These are phyloP conservation scores for Pichia sporocuriosa DNA, from an alignment of 805 yeast genomes.

Conservation along the genomic window DNA sequence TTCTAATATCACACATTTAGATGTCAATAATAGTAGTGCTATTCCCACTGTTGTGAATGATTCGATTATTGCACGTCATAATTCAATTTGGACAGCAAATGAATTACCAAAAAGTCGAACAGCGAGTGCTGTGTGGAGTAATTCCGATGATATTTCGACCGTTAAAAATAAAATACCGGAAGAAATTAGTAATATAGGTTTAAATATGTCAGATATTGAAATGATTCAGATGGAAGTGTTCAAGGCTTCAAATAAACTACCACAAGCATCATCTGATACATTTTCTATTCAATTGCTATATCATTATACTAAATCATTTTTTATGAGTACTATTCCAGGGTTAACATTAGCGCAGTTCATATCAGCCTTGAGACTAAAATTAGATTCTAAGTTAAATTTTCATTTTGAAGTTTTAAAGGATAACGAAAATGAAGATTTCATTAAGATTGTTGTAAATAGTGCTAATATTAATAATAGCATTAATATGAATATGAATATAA, in stretches of 20 bases:
- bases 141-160: background rate
- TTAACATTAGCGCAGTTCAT: conserved; percentile 18
- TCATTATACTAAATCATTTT: conserved; percentile 30
- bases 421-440: conserved; percentile 38
- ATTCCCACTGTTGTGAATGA: background rate
- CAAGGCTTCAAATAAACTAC: conserved; percentile 34
- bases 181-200: background rate
- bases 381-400: conserved; percentile 23
- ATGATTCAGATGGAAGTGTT: conserved; percentile 37
- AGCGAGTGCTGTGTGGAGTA: conserved; percentile 4
- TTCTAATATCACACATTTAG: no score
- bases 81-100: conserved; percentile 21
- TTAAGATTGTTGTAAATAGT: background rate
- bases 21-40: background rate
- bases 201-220: conserved; percentile 24
- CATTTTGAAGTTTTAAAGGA: conserved; percentile 40
- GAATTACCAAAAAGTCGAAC: background rate
- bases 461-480: background rate
- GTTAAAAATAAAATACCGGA: background rate
- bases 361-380: conserved; percentile 30
- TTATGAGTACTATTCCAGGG: conserved; percentile 32
- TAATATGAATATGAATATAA: background rate
- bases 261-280: conserved; percentile 14
- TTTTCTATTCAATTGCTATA: conserved; percentile 22
- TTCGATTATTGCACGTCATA: conserved; percentile 13